phyloP scores from a whole-genome alignment of 768 basidiomycete species.

The Auriculariales sp. region DNA sequence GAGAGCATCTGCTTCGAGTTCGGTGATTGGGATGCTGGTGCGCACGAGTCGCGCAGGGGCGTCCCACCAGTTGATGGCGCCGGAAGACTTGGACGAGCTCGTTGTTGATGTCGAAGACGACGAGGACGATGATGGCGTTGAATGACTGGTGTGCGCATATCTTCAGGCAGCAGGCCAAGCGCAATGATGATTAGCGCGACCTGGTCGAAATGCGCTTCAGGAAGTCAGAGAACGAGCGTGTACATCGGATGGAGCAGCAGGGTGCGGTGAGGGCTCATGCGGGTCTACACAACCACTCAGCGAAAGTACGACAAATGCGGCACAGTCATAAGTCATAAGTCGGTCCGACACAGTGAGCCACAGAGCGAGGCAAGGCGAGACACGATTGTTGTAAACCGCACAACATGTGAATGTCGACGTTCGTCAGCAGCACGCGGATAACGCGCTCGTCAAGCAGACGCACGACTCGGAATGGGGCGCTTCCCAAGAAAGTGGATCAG shows the following conservation, averaged over 20 bases:
- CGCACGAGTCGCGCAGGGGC: constrained; percentile 41
- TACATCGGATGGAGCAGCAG: constrained; percentile 49
- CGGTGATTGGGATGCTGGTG: constrained; percentile 30
- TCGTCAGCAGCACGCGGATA: background rate
- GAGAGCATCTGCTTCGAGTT: constrained; percentile 51
- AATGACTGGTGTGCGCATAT: too few relatives aligned
- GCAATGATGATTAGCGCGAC: too few relatives aligned
- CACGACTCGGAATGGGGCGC: constrained; percentile 34
- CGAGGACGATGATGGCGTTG: constrained; percentile 7
- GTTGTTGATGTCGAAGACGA: constrained; percentile 9
- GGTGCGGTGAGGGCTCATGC: constrained; percentile 38
- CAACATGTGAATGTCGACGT: background rate
- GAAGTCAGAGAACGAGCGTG: constrained; percentile 32
- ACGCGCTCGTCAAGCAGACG: constrained; percentile 8
- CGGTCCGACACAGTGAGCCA: too few relatives aligned
- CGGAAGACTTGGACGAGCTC: constrained; percentile 12
- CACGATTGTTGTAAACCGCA: background rate
- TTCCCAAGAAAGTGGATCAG: constrained; percentile 52
- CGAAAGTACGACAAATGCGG: too few relatives aligned
- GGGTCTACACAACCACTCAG: constrained; percentile 20
- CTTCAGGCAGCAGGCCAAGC: too few relatives aligned
- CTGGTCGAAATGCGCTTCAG: too few relatives aligned
- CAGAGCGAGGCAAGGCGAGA: too few relatives aligned
- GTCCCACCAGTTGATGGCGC: constrained; percentile 43
- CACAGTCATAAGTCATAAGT: too few relatives aligned